These are phyloP conservation scores for Aurifilum marmelostoma DNA, from an alignment of 2,329 filamentous ascomycete species.

Conservation along the genomic window DNA sequence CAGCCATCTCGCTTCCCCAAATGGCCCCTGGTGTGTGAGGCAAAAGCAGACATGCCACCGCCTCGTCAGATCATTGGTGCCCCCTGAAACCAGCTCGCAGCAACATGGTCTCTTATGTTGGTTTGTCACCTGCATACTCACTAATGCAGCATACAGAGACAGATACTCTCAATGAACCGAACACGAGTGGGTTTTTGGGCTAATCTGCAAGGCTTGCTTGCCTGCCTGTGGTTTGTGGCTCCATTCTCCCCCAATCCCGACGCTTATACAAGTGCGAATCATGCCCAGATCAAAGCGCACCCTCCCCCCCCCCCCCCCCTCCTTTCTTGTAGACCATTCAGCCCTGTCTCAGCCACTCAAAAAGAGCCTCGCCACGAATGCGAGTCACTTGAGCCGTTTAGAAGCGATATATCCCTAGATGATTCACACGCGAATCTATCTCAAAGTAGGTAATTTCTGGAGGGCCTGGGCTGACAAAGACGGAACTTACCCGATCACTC, in stretches of 20 bases:
- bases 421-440: neutral
- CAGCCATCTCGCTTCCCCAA: neutral
- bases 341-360: slow-evolving; percentile 6
- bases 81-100: neutral
- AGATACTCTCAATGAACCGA: neutral
- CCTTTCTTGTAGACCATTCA: neutral
- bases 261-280: no score
- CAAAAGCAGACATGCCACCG: neutral
- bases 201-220: neutral
- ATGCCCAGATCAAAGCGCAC: no score
- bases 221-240: neutral
- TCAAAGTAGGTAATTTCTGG: neutral
- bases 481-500: neutral
- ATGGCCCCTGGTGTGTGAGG: neutral
- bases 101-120: neutral
- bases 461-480: neutral
- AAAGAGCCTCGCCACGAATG: neutral
- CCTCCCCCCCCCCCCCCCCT: neutral
- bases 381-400: neutral
- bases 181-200: neutral
- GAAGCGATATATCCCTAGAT: neutral
- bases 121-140: slow-evolving; percentile 6
- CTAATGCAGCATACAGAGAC: slow-evolving; percentile 1
- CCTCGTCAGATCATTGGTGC: neutral
- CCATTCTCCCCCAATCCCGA: neutral